Evolutionary conservation across 805 yeast genomes (phyloP), one percentile per base, ranked within the genome.

Genomic region (Saccharomycopsis vini): DNA sequence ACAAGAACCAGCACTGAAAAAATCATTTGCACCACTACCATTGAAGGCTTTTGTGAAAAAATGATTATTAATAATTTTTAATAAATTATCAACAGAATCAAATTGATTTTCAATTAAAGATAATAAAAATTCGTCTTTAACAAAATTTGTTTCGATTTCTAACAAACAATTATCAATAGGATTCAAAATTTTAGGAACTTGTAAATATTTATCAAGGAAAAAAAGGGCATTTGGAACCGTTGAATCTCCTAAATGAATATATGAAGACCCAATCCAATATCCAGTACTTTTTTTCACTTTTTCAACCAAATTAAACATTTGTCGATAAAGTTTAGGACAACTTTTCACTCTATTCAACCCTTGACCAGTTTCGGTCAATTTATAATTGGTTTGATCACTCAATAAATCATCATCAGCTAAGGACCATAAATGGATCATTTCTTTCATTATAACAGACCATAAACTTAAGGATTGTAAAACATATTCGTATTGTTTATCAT

Each of bases 21-120:
- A 83, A 59, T 83, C 83, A 56, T 82, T 87, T 7, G 89, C 88
- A 39, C 94, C 94, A 7, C 86, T 78, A 2, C 92, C 89, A 58
- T 81, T 87, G 59, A 81, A 74, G 1, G 78, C 80, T 50, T 71
- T 77, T 42, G 67, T 63, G 62, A 73, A 74, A 53, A 74, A 74
- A 45, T 66, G 69, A 40, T 63, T 68, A 21, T 64, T 48, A 24
- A 68, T 67, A 7, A 59, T 62, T 44, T 70, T 59, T 53, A 77
- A 69, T 46, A 83, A 61, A n/a, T 67, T 72, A 23, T 72, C 73
- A 2, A 71, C 65, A 1, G 75, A 63, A 0, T 73, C 79, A 56
- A 74, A 83, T 56, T 81, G 82, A 26, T 64, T 55, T n/a, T 66
- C 63, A 40, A 80, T 73, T 65, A 79, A 79, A 9, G 62, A 62